These are phyloP conservation scores for Penicillium cinerascens DNA, from an alignment of 495 filamentous ascomycete genomes.

Conservation along the genomic window DNA sequence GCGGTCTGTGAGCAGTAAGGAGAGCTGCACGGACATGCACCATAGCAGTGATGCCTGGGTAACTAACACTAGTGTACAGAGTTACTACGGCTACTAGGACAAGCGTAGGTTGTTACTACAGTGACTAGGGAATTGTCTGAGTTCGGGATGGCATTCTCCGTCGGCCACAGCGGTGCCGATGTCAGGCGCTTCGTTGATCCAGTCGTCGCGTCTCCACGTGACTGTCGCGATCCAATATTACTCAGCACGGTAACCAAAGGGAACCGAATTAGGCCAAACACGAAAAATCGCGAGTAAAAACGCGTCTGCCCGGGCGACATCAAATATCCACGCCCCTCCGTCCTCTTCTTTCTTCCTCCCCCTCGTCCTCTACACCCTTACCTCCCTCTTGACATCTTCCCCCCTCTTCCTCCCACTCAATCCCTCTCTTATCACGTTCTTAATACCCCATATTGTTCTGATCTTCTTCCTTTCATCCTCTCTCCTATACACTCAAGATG, in stretches of 20 bases:
- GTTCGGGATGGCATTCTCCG: slow-evolving; percentile 20
- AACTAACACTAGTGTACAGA: not conserved
- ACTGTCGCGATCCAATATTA: slow-evolving; percentile 16
- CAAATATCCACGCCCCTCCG: slow-evolving; percentile 42
- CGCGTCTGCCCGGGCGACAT: slow-evolving; percentile 37
- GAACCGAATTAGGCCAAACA: slow-evolving; percentile 34
- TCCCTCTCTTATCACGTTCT: slow-evolving; percentile 2
- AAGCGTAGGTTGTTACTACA: not conserved
- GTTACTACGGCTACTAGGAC: not conserved
- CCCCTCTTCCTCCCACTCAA: slow-evolving; percentile 1
- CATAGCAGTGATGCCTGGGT: not conserved
- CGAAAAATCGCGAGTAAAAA: slow-evolving; percentile 41
- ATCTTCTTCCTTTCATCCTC: slow-evolving; percentile 11
- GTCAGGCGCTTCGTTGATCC: slow-evolving; percentile 3
- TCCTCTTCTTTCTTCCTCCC: slow-evolving; percentile 27
- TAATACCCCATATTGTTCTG: slow-evolving; percentile 14
- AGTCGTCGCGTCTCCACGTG: slow-evolving; percentile 23
- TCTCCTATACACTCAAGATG: slow-evolving; percentile 42
- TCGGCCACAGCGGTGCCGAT: slow-evolving; percentile 10
- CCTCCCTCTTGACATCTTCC: slow-evolving; percentile 18
- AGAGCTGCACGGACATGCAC: not conserved
- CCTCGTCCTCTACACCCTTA: slow-evolving; percentile 19
- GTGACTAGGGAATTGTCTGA: slow-evolving; percentile 13
- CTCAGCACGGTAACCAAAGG: slow-evolving; percentile 18
- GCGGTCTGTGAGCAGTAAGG: not conserved